Evolutionary conservation across 768 basidiomycete species (phyloP).

Genomic region (Suillus weaverae): DNA sequence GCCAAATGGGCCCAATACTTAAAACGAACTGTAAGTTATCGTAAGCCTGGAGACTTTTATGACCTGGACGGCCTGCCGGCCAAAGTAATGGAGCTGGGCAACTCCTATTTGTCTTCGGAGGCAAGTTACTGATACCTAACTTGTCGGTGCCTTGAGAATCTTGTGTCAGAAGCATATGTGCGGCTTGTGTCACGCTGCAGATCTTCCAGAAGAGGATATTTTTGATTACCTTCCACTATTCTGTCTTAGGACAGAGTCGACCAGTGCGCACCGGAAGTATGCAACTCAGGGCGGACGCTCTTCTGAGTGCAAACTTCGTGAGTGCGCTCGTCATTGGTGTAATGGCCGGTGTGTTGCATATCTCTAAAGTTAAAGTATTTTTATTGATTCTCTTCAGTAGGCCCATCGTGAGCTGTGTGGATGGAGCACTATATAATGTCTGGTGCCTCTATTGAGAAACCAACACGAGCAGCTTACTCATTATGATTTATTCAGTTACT

Average conservation of each 20-base stretch:
- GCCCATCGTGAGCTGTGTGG: neutral
- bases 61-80: neutral
- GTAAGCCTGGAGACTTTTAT: neutral
- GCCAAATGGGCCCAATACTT: neutral
- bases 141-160: neutral
- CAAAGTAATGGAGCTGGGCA: neutral
- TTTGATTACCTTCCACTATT: neutral
- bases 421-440: neutral
- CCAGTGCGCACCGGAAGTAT: neutral
- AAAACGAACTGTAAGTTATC: neutral
- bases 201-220: neutral
- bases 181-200: neutral
- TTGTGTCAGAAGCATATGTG: neutral
- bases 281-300: neutral
- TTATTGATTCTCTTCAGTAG: neutral
- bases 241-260: neutral
- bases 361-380: neutral
- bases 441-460: neutral
- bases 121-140: neutral
- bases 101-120: neutral
- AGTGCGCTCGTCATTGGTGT: neutral
- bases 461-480: neutral
- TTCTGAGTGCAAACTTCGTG: neutral
- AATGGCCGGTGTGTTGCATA: neutral
- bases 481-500: slow-evolving; percentile 4